phyloP scores from a whole-genome alignment of 2,329 filamentous ascomycete genomes.

The Pseudopithomyces chartarum region DNA sequence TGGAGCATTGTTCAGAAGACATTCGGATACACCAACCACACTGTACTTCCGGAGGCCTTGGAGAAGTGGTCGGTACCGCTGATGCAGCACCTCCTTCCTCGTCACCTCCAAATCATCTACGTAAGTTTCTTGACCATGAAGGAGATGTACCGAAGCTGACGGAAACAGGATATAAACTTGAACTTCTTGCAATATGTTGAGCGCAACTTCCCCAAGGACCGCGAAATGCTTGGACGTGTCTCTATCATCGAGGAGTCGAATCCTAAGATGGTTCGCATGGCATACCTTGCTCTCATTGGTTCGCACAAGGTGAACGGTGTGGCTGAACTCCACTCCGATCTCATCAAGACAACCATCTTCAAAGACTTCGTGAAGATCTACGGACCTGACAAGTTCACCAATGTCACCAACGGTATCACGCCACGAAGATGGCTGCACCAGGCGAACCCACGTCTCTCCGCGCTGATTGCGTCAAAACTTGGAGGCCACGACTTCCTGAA shows the following conservation, averaged over 20 bases:
- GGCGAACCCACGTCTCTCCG: slow-evolving; percentile 89
- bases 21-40: slow-evolving; percentile 99
- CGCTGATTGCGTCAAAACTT: slow-evolving; percentile 87
- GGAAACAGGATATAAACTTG: slow-evolving; percentile 86
- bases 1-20: slow-evolving; percentile 69
- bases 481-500: slow-evolving; percentile 85
- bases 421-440: slow-evolving; percentile 96
- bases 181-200: slow-evolving; percentile 91
- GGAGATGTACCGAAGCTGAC: slow-evolving; percentile 66
- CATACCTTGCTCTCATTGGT: slow-evolving; percentile 89
- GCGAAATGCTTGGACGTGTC: slow-evolving; percentile 83
- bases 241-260: slow-evolving; percentile 97
- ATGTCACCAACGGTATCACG: slow-evolving; percentile 98
- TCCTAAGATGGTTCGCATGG: slow-evolving; percentile 98
- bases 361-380: slow-evolving; percentile 97
- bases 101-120: slow-evolving; percentile 71
- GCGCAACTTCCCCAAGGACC: slow-evolving; percentile 85
- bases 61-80: slow-evolving; percentile 98
- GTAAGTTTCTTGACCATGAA: slow-evolving; percentile 9
- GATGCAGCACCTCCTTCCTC: slow-evolving; percentile 88
- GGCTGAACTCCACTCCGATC: slow-evolving; percentile 93
- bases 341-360: slow-evolving; percentile 99
- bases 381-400: slow-evolving; percentile 96
- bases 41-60: slow-evolving; percentile 91
- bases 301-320: slow-evolving; percentile 99